These are phyloP conservation scores for Aegilops tauschii DNA, from an alignment of 176 grass and related monocot genomes.

Conservation along the genomic window DNA sequence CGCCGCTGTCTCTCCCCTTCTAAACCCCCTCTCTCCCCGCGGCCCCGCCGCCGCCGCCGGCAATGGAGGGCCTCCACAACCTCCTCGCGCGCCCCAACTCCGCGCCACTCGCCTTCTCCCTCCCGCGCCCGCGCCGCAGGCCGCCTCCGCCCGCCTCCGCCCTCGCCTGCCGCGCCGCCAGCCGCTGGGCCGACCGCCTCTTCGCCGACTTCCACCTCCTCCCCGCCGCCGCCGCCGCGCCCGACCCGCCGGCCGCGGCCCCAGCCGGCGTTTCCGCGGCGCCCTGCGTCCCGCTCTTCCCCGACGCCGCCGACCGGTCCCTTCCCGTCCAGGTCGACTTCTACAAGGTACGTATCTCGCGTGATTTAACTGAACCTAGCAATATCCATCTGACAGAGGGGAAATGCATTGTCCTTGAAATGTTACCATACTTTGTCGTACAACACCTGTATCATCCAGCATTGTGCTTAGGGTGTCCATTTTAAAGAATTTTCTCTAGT, in stretches of 20 bases:
- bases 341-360: conserved; percentile 62
- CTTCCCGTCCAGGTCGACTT: conserved; percentile 74
- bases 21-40: background rate
- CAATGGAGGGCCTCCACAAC: conserved; percentile 55
- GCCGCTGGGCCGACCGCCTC: conserved; percentile 91
- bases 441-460: background rate
- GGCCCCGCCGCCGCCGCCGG: background rate
- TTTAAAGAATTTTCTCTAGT: background rate
- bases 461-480: background rate
- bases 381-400: too few relatives aligned
- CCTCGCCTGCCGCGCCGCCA: conserved; percentile 64
- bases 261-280: conserved; percentile 6
- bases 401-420: background rate
- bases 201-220: conserved; percentile 83
- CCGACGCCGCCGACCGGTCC: conserved; percentile 48
- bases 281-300: conserved; percentile 57
- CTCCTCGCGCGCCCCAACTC: conserved; percentile 47
- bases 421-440: background rate
- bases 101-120: conserved; percentile 32
- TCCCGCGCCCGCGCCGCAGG: background rate
- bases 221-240: conserved; percentile 34
- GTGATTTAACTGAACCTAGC: background rate
- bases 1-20: background rate
- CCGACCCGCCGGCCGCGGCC: conserved; percentile 22
- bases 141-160: background rate